Evolutionary conservation across 352 stramenopile genomes (phyloP).

Genomic region (Phytophthora hybrid): DNA sequence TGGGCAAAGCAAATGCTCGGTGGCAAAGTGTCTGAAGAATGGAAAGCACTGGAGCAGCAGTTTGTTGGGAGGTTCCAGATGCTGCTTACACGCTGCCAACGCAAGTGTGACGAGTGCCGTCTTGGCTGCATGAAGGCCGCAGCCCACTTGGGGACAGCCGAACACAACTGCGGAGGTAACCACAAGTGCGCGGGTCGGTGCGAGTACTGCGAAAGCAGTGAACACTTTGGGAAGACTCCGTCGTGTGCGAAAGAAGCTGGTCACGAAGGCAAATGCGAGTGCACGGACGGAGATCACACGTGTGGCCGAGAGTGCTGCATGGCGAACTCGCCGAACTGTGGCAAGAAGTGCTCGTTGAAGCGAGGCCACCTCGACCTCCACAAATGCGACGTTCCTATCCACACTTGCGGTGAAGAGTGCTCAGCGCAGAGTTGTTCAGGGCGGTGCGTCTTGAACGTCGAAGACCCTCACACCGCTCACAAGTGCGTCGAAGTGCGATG

Average conservation of each 20-base stretch:
- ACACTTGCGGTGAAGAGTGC: conserved; percentile 68
- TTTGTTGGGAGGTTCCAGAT: conserved; percentile 54
- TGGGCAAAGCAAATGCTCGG: conserved; percentile 57
- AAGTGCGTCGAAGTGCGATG: conserved; percentile 72
- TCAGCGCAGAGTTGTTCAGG: conserved; percentile 50
- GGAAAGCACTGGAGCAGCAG: conserved; percentile 59
- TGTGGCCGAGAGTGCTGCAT: conserved; percentile 59
- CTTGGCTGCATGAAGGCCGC: conserved; percentile 74
- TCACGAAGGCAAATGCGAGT: conserved; percentile 77
- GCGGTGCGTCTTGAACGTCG: conserved; percentile 61
- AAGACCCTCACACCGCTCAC: conserved; percentile 59
- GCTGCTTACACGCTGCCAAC: conserved; percentile 66
- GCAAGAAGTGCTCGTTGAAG: conserved; percentile 52
- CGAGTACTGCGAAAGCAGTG: conserved; percentile 54
- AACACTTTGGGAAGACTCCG: conserved; percentile 38
- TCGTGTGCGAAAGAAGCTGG: conserved; percentile 62
- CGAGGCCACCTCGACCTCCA: conserved; percentile 54
- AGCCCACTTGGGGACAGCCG: conserved; percentile 32
- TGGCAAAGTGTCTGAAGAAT: conserved; percentile 52
- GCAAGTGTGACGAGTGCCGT: conserved; percentile 57
- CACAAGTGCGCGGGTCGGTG: conserved; percentile 60
- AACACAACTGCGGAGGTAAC: conserved; percentile 62
- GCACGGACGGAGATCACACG: conserved; percentile 67
- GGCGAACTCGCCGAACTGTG: conserved; percentile 59
- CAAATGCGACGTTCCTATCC: conserved; percentile 61